Evolutionary conservation across 345 rosid genomes (phyloP).

Genomic region (Aquilaria malaccensis): DNA sequence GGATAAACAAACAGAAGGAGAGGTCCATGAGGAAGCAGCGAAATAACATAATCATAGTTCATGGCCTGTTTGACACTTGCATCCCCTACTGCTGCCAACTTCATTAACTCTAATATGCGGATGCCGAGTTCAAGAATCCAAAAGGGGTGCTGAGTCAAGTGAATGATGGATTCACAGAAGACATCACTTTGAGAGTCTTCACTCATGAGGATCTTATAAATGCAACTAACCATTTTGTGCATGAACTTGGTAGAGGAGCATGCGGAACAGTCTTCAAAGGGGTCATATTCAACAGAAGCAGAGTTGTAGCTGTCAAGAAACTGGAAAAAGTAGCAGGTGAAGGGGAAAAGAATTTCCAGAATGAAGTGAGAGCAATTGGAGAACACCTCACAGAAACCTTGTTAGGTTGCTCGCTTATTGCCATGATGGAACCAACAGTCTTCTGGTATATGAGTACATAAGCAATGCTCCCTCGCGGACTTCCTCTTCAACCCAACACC

Average conservation of each 20-base stretch:
- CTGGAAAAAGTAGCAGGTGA: conserved; percentile 15
- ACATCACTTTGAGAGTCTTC: conserved; percentile 1
- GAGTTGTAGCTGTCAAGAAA: conserved; percentile 19
- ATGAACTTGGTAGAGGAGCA: conserved; percentile 9
- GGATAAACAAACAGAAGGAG: not conserved
- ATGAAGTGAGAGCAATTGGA: conserved; percentile 22
- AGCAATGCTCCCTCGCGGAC: conserved; percentile 20
- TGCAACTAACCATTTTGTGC: conserved; percentile 7
- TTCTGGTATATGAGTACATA: conserved; percentile 28
- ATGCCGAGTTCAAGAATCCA: not conserved
- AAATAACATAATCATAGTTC: not conserved
- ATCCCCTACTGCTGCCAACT: not conserved
- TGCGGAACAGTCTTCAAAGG: conserved; percentile 25
- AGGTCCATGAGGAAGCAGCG: not conserved
- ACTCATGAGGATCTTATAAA: not conserved
- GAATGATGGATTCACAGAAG: not conserved
- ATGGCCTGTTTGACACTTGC: conserved; percentile 3
- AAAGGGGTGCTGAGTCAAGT: not conserved
- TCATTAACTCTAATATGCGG: not conserved
- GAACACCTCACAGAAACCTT: conserved; percentile 24
- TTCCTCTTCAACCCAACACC: conserved; percentile 9
- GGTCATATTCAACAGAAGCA: not conserved
- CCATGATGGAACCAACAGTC: conserved; percentile 14
- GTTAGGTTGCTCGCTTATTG: conserved; percentile 26
- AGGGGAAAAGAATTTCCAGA: conserved; percentile 17